phyloP scores from a whole-genome alignment of 73 alveolate genomes.

The Paramecium tetraurelia region DNA sequence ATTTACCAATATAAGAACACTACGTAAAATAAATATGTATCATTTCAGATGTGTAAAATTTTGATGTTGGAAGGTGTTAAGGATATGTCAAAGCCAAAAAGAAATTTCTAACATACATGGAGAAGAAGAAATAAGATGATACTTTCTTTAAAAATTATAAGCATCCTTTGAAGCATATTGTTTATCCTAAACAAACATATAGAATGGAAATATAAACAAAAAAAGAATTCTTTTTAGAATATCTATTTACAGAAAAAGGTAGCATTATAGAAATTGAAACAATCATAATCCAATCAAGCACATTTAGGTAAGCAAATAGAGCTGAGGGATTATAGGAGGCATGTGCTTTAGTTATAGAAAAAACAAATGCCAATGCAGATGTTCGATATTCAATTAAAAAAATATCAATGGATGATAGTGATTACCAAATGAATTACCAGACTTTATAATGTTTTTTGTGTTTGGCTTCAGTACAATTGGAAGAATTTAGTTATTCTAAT shows the following conservation, averaged over 20 bases:
- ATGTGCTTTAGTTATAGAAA: not conserved
- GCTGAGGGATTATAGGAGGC: constrained; percentile 17
- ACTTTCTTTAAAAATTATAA: not conserved
- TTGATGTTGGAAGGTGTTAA: constrained; percentile 4
- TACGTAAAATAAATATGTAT: not conserved
- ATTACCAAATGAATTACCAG: not conserved
- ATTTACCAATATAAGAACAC: not conserved
- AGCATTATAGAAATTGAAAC: not conserved
- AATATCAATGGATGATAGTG: not conserved
- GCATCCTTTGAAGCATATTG: not conserved
- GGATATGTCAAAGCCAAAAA: not conserved
- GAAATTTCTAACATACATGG: not conserved
- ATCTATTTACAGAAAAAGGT: not conserved
- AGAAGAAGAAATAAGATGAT: not conserved
- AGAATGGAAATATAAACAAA: not conserved
- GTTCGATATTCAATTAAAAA: not conserved
- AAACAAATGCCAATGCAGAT: not conserved
- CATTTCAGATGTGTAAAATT: not conserved
- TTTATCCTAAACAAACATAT: not conserved
- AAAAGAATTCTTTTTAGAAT: not conserved
- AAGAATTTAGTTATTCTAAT: not conserved
- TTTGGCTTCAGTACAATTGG: not conserved
- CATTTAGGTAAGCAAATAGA: not conserved
- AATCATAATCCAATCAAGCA: not conserved
- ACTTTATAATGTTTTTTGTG: not conserved